Evolutionary conservation across 495 filamentous ascomycete species (phyloP).

Genomic region (Penicillium atrosanguineum): DNA sequence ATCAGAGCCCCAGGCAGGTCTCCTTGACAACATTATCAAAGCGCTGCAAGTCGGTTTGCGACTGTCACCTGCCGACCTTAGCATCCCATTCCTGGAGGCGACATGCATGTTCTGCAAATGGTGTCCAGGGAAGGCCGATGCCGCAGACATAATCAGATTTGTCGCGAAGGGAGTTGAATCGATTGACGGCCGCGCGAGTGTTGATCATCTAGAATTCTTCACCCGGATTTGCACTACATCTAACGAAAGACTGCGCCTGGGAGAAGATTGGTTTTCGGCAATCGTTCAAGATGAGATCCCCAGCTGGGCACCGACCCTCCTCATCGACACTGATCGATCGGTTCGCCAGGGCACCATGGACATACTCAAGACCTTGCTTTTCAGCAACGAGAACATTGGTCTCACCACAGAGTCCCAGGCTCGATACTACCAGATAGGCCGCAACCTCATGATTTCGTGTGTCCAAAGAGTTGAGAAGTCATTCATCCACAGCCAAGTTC

Average conservation of each 20-base stretch:
- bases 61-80: conserved; percentile 55
- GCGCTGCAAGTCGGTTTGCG: conserved; percentile 52
- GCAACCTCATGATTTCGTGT: conserved; percentile 34
- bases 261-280: conserved; percentile 34
- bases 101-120: conserved; percentile 48
- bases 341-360: conserved; percentile 55
- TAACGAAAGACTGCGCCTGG: conserved; percentile 39
- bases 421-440: conserved; percentile 27
- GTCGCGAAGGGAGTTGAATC: conserved; percentile 56
- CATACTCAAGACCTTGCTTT: conserved; percentile 58
- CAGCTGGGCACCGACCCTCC: conserved; percentile 65
- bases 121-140: conserved; percentile 34
- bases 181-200: conserved; percentile 54
- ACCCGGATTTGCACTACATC: conserved; percentile 34
- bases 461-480: conserved; percentile 31
- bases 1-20: conserved; percentile 43
- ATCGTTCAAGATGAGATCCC: conserved; percentile 54
- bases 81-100: conserved; percentile 52
- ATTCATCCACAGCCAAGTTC: conserved; percentile 25
- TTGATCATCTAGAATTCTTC: conserved; percentile 61
- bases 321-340: conserved; percentile 57
- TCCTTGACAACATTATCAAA: conserved; percentile 41
- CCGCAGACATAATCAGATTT: conserved; percentile 45
- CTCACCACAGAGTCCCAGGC: conserved; percentile 24
- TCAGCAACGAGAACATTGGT: conserved; percentile 26